phyloP scores from a whole-genome alignment of 352 stramenopile species.

The Phytopythium oedochilum region DNA sequence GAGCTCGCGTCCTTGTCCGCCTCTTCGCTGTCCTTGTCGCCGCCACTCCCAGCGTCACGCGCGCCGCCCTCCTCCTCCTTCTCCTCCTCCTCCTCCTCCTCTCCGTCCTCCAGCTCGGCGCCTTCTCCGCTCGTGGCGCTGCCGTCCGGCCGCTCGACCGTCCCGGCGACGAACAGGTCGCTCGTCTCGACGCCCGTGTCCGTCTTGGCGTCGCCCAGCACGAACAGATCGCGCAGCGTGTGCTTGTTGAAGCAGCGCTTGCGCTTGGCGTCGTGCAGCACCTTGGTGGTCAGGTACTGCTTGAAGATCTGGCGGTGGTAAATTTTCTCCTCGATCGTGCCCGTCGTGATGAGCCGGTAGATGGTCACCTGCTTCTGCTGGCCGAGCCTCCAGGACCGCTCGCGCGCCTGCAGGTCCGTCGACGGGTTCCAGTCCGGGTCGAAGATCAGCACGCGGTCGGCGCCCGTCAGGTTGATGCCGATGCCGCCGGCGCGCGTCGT shows the following conservation, averaged over 20 bases:
- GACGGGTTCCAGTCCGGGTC: slow-evolving; percentile 99
- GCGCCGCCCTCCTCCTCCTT: slow-evolving; percentile 15
- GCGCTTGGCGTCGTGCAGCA: slow-evolving; percentile 96
- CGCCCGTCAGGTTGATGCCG: slow-evolving; percentile 95
- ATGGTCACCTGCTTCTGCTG: slow-evolving; percentile 87
- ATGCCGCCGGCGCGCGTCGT: slow-evolving; percentile 94
- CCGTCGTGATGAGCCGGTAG: slow-evolving; percentile 92
- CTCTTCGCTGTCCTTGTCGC: background rate
- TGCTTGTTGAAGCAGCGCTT: slow-evolving; percentile 96
- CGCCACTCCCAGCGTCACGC: slow-evolving; percentile 6
- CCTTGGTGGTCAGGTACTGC: slow-evolving; percentile 96
- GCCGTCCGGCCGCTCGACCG: slow-evolving; percentile 60
- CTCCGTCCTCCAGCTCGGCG: slow-evolving; percentile 23
- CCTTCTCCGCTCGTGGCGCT: background rate
- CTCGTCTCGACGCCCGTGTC: slow-evolving; percentile 88
- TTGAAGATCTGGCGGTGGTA: slow-evolving; percentile 99
- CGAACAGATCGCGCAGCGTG: slow-evolving; percentile 95
- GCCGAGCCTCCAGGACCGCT: slow-evolving; percentile 96
- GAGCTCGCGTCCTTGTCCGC: slow-evolving; percentile 1
- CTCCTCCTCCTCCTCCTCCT: slow-evolving; percentile 21
- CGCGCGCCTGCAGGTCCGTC: slow-evolving; percentile 94
- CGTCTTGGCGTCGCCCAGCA: slow-evolving; percentile 62
- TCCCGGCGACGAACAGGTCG: slow-evolving; percentile 87
- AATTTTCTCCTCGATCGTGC: slow-evolving; percentile 99
- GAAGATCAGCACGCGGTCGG: slow-evolving; percentile 96